Base-by-base conservation (phyloP, 177 flowering plant genomes). In the Vitis hybrid region DNA sequence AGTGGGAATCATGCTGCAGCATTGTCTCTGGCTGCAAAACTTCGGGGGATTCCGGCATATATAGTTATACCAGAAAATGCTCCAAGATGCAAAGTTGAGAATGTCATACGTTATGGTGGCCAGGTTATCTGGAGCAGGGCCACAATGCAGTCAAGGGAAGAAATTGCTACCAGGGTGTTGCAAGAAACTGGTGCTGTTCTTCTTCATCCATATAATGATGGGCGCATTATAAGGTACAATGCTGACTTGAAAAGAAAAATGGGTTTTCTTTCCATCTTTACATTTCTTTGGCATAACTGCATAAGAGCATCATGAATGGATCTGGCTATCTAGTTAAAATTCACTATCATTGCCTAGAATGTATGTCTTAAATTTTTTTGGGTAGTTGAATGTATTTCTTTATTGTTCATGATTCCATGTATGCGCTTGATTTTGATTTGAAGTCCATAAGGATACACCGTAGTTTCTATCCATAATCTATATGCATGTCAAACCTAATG, bases 1-100 rank as follows among this genome's bases (percentile, higher is more conserved):
- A 92, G 97, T 79, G 97, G 97, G 19, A 94, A 92, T 78, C 97
- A 94, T 85, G 98, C 98, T 70, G 97, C 97, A 39, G 98, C 98
- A 48, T 80, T 94, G 74, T 62, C 98, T 60, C 80, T 92, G 86
- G 97, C 97, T 77, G 94, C 97, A 73, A 86, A 86, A 67, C 66
- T 84, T 70, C 86, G 97, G 48, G 89, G 91, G 26, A 83, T 92
- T 64, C 97, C 94, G 19, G 94, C 97, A 30, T 87, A 88, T 72
- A 85, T 91, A 76, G 88, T 94, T 72, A 80, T 94, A 59, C 98
- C 98, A 1, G 80, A 80, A 77, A 92, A 86, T 82, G 97, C 97
- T 60, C 98, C 97, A 54, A 84, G 82, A 51, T 94, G 97, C 80
- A 92, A 92, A 81, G 94, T 94, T 79, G 92, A 88, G 81, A 92